Evolutionary conservation across 257 asterid genomes (phyloP).

Genomic region (Asclepias syriaca): DNA sequence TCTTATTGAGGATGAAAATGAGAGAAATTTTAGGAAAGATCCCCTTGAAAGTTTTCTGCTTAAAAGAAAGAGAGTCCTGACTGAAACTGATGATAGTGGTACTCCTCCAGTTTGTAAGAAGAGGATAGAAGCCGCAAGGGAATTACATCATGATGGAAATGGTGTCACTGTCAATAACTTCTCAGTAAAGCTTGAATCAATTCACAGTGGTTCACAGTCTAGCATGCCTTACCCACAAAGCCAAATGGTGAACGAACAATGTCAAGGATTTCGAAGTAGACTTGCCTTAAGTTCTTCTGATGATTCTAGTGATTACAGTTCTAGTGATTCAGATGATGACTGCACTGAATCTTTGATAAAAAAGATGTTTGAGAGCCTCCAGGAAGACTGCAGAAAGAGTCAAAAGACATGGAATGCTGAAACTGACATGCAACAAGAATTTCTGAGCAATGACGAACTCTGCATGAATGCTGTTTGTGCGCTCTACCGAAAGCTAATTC

Average conservation of each 20-base stretch:
- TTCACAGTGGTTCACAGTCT: no score
- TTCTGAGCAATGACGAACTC: neutral
- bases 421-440: constrained; percentile 1
- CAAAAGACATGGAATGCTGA: constrained; percentile 1
- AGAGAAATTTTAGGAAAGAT: neutral
- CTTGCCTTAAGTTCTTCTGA: neutral
- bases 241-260: neutral
- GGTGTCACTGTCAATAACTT: no score
- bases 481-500: constrained; percentile 1
- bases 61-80: constrained; percentile 16
- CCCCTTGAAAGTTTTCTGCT: neutral
- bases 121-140: no score
- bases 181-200: no score
- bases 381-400: neutral
- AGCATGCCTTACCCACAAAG: no score
- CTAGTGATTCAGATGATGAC: constrained; percentile 17
- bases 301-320: constrained; percentile 9
- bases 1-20: neutral
- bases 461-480: constrained; percentile 15
- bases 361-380: neutral
- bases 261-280: neutral
- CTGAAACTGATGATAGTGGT: neutral
- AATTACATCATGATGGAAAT: no score
- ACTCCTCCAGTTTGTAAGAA: neutral
- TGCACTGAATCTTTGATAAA: neutral